These are phyloP conservation scores for Microsporum canis DNA, from an alignment of 2,329 filamentous ascomycete species.

Conservation along the genomic window DNA sequence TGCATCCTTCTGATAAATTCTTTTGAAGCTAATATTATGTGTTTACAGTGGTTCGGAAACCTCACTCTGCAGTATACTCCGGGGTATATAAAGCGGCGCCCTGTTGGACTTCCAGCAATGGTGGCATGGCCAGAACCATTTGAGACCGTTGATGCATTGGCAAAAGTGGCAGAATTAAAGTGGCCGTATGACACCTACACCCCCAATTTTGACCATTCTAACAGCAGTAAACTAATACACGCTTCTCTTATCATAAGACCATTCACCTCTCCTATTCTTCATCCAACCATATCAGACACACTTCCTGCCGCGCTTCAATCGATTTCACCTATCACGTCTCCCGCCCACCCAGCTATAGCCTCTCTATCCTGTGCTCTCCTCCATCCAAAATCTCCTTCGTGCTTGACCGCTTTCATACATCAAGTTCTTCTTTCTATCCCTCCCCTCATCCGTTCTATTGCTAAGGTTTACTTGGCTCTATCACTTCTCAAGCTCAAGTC, in stretches of 20 bases:
- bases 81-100: slow-evolving; percentile 65
- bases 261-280: slow-evolving; percentile 76
- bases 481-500: slow-evolving; percentile 56
- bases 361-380: slow-evolving; percentile 80
- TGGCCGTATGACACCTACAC: slow-evolving; percentile 57
- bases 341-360: slow-evolving; percentile 76
- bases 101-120: slow-evolving; percentile 53
- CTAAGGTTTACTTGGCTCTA: slow-evolving; percentile 56
- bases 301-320: slow-evolving; percentile 53
- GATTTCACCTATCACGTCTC: slow-evolving; percentile 66
- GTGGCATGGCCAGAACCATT: slow-evolving; percentile 64
- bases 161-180: slow-evolving; percentile 64
- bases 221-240: slow-evolving; percentile 14
- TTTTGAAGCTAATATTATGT: not conserved
- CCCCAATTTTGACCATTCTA: not conserved
- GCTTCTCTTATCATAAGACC: slow-evolving; percentile 37
- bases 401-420: slow-evolving; percentile 72
- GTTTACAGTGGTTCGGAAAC: slow-evolving; percentile 43
- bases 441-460: slow-evolving; percentile 56
- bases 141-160: slow-evolving; percentile 69
- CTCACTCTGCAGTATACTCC: slow-evolving; percentile 62
- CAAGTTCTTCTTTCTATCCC: slow-evolving; percentile 82
- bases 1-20: not conserved
- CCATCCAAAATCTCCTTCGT: slow-evolving; percentile 79
- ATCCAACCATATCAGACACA: slow-evolving; percentile 52